phyloP scores from a whole-genome alignment of 768 basidiomycete species.

The Pleurotus djamor region DNA sequence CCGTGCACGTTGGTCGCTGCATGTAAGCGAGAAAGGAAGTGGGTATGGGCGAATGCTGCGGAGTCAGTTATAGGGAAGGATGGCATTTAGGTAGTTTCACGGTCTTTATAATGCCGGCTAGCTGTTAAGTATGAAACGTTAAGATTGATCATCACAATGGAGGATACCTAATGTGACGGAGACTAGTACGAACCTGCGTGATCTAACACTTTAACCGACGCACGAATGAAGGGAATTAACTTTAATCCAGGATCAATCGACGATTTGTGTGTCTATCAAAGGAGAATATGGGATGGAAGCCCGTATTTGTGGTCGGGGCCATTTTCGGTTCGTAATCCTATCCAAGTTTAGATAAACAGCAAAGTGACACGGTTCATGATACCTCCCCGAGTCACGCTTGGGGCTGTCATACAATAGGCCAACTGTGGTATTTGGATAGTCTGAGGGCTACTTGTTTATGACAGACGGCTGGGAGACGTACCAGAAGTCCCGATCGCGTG shows the following conservation, averaged over 20 bases:
- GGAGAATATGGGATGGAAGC: background rate
- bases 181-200: background rate
- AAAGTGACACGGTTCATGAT: background rate
- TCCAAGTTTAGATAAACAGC: background rate
- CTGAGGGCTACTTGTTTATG: background rate
- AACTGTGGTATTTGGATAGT: background rate
- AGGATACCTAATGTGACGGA: conserved; percentile 4
- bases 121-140: conserved; percentile 8
- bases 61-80: conserved; percentile 1
- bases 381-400: background rate
- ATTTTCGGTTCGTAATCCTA: background rate
- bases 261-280: background rate
- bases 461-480: background rate
- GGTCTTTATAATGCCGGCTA: conserved; percentile 1
- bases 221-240: background rate
- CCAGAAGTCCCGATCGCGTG: background rate
- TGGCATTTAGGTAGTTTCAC: conserved; percentile 2
- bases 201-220: background rate
- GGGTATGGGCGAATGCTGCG: conserved; percentile 7
- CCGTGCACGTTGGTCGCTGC: conserved; percentile 69
- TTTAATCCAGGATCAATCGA: background rate
- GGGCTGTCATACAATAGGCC: background rate
- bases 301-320: background rate
- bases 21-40: conserved; percentile 25
- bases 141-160: conserved; percentile 7